phyloP scores from a whole-genome alignment of 202 grass and related monocot species.

The Carex arenaria region DNA sequence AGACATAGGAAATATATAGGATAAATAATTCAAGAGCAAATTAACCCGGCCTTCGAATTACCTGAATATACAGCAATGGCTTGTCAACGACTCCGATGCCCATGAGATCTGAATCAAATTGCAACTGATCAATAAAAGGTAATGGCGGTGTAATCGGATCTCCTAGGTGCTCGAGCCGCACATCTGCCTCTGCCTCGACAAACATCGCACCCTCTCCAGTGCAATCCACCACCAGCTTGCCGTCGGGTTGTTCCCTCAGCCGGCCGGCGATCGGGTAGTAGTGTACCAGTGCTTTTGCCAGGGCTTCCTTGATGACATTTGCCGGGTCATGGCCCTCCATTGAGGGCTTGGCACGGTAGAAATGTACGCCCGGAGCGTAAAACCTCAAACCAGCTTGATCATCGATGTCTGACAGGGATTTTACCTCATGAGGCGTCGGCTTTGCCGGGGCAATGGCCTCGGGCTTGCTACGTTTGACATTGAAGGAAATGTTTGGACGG shows the following conservation, averaged over 20 bases:
- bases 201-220: constrained; percentile 53
- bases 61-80: constrained; percentile 55
- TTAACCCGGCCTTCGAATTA: neutral
- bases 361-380: constrained; percentile 42
- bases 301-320: constrained; percentile 38
- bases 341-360: constrained; percentile 35
- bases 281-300: constrained; percentile 42
- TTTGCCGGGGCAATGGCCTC: constrained; percentile 28
- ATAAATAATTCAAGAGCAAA: neutral
- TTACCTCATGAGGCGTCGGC: constrained; percentile 39
- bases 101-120: constrained; percentile 26
- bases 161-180: constrained; percentile 39
- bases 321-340: constrained; percentile 30
- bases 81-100: constrained; percentile 29
- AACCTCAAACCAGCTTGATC: constrained; percentile 47
- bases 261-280: constrained; percentile 70
- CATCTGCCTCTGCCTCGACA: constrained; percentile 58
- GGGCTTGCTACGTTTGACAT: neutral
- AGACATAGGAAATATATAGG: too few relatives aligned
- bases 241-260: constrained; percentile 7
- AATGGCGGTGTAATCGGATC: constrained; percentile 32
- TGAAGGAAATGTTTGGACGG: neutral
- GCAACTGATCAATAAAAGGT: constrained; percentile 50
- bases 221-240: constrained; percentile 71
- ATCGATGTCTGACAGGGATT: constrained; percentile 56